Percentiles rank a stretch among this genome's conserved stretches.
These are phyloP conservation scores for Anisodus tanguticus DNA, from an alignment of 257 asterid genomes.

Conservation along the genomic window DNA sequence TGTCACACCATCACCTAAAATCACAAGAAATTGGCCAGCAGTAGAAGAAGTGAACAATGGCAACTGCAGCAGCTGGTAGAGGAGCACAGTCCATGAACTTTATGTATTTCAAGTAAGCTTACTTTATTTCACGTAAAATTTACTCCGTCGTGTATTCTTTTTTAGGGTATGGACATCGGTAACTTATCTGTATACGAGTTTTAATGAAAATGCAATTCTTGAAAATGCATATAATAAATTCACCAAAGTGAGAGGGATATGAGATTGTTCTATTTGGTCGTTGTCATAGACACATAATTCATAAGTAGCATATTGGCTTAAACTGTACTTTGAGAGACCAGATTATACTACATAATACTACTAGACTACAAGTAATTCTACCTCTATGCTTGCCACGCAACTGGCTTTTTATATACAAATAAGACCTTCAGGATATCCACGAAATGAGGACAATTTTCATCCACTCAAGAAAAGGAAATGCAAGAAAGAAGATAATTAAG, in stretches of 20 bases:
- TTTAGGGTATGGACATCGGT: neutral
- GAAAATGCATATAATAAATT: neutral
- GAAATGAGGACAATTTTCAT: neutral
- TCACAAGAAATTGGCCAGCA: neutral
- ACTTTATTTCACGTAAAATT: neutral
- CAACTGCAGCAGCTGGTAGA: constrained; percentile 70
- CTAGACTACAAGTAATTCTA: neutral
- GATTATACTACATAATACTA: neutral
- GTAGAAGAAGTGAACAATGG: constrained; percentile 46
- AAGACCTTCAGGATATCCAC: neutral
- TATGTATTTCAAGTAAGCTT: constrained; percentile 68
- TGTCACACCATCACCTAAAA: constrained; percentile 16
- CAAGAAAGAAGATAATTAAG: neutral
- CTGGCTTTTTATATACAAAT: too few species aligned
- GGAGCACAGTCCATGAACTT: constrained; percentile 67
- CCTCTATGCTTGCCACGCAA: too few species aligned
- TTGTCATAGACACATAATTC: too few species aligned
- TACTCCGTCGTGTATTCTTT: neutral
- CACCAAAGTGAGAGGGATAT: neutral
- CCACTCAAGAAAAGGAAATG: neutral
- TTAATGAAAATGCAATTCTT: neutral
- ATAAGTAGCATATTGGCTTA: too few species aligned
- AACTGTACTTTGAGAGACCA: neutral
- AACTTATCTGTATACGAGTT: neutral
- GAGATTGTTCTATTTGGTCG: neutral